Conservation (phyloP, 2,329 filamentous ascomycete genomes). For the Aspergillus sp. region DNA sequence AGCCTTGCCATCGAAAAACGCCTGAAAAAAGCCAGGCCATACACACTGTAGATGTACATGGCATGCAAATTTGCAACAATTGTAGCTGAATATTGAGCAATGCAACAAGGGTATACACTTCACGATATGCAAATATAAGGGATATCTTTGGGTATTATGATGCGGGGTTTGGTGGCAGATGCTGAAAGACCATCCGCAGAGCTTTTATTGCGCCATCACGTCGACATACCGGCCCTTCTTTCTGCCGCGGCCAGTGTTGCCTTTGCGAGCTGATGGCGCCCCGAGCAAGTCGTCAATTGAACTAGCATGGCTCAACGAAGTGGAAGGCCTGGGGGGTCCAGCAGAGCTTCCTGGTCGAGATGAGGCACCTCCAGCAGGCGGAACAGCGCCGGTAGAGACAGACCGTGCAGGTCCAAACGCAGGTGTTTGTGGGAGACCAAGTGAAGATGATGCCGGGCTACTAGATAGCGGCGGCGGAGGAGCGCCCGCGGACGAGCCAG, state of each 20-base stretch:
- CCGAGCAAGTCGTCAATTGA: conserved; percentile 92
- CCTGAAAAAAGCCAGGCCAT: conserved; percentile 6
- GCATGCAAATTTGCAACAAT: conserved; percentile 7
- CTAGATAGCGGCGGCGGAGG: conserved; percentile 26
- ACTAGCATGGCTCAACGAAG: conserved; percentile 85
- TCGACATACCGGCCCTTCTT: conserved; percentile 93
- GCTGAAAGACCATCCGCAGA: background rate
- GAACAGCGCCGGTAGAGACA: conserved; percentile 36
- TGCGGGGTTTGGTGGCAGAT: background rate
- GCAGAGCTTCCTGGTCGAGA: conserved; percentile 37
- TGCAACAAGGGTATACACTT: conserved; percentile 8
- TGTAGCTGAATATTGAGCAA: conserved; percentile 1
- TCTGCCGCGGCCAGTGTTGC: conserved; percentile 62
- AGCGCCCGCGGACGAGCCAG: conserved; percentile 33
- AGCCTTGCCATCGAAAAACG: background rate
- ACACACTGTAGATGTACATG: background rate
- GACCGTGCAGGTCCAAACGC: conserved; percentile 29
- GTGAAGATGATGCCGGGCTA: conserved; percentile 32
- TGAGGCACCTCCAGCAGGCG: conserved; percentile 31
- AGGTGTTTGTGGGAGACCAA: conserved; percentile 32
- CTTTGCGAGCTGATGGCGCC: conserved; percentile 68
- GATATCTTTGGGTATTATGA: background rate
- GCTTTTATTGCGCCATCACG: conserved; percentile 73
- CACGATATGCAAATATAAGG: conserved; percentile 2
- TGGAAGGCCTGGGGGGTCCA: conserved; percentile 64